These are phyloP conservation scores for Juglanconis sp. DNA, from an alignment of 2,329 filamentous ascomycete genomes.

Conservation along the genomic window DNA sequence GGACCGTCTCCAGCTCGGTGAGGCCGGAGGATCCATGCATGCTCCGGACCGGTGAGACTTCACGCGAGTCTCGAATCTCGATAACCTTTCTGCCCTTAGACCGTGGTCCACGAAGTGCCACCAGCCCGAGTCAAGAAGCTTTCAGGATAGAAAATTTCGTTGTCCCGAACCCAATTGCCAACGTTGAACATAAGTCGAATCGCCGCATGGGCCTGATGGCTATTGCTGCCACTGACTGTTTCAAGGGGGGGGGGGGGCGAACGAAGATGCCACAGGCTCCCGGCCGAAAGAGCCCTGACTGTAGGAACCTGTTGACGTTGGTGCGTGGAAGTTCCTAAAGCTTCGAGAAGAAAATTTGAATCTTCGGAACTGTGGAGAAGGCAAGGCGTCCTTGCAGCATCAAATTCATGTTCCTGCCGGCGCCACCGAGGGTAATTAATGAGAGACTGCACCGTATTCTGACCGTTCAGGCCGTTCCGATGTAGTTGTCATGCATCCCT, in stretches of 20 bases:
- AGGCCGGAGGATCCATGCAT: slow-evolving; percentile 1
- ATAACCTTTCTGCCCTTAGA: background rate
- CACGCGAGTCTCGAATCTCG: background rate
- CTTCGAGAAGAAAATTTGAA: slow-evolving; percentile 17
- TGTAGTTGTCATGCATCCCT: background rate
- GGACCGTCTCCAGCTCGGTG: background rate
- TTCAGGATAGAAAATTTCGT: background rate
- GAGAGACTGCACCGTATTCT: slow-evolving; percentile 4
- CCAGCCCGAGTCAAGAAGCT: background rate
- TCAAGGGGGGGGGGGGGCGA: background rate
- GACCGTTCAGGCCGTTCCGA: background rate
- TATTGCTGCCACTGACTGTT: background rate
- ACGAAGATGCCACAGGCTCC: background rate
- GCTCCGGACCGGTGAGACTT: slow-evolving; percentile 1
- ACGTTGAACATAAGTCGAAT: background rate
- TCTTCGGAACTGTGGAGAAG: slow-evolving; percentile 13
- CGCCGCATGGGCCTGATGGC: background rate
- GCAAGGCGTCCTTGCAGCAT: background rate
- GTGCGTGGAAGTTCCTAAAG: slow-evolving; percentile 13
- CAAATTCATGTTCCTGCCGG: slow-evolving; percentile 1
- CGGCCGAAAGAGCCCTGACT: background rate
- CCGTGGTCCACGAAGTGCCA: background rate
- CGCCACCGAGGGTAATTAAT: slow-evolving; percentile 2
- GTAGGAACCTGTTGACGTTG: background rate
- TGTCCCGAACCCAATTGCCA: background rate